Evolutionary conservation across 1,284 basidiomycete species (phyloP).

Genomic region (Trametes hirsuta): DNA sequence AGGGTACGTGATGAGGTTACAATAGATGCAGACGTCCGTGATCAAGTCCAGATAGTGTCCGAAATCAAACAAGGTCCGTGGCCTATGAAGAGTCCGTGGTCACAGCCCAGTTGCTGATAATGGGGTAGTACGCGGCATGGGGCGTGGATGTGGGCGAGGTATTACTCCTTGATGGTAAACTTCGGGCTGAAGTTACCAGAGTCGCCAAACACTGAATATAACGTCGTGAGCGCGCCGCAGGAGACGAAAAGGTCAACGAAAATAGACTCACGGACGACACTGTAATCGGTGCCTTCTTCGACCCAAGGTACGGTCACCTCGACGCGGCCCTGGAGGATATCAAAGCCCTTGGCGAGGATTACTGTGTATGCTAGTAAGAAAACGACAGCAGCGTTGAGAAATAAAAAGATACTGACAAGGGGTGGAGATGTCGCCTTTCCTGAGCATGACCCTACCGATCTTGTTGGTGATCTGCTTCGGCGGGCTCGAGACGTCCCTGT

Average conservation of each 20-base stretch:
- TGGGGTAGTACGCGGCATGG: too few relatives aligned
- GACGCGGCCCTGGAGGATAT: constrained; percentile 24
- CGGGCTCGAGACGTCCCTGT: constrained; percentile 32
- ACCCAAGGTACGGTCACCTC: constrained; percentile 31
- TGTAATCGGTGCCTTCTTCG: constrained; percentile 21
- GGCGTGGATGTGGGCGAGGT: too few relatives aligned
- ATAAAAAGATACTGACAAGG: constrained; percentile 24
- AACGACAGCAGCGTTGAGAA: not conserved
- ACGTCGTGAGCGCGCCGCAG: too few relatives aligned
- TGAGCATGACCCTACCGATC: constrained; percentile 42
- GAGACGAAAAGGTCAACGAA: not conserved
- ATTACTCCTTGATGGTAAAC: constrained; percentile 22
- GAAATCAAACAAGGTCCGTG: too few relatives aligned
- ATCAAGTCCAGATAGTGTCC: too few relatives aligned
- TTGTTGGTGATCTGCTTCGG: constrained; percentile 50
- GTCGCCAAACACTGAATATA: constrained; percentile 27
- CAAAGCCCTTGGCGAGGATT: constrained; percentile 26
- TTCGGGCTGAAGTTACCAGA: constrained; percentile 27
- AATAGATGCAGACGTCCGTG: too few relatives aligned
- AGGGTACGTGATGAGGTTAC: too few relatives aligned
- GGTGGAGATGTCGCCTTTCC: constrained; percentile 36
- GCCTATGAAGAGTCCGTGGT: too few relatives aligned
- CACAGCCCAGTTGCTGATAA: too few relatives aligned
- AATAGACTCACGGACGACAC: constrained; percentile 24
- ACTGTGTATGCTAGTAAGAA: not conserved